Evolutionary conservation across 768 basidiomycete species (phyloP), one percentile per base, ranked within the genome.

Genomic region (Gloeostereum incarnatum): DNA sequence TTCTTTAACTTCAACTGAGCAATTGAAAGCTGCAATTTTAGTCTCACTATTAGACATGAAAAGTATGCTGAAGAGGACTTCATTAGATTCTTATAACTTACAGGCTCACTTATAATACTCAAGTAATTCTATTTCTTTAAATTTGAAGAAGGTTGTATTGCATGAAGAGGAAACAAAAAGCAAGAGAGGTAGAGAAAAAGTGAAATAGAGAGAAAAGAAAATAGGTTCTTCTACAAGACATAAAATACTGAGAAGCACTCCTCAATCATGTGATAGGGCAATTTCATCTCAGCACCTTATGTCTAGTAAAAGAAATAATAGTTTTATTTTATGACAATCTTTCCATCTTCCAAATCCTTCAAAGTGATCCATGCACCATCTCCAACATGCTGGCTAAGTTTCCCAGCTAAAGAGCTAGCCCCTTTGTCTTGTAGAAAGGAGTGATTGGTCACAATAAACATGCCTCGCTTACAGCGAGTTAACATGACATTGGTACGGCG

Each of bases 401-500:
- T 46, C 4, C 70, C 71, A 43, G 69, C 69, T 41, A 75, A 50
- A 24, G 65, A 67, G 4, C 53, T 46, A n/a, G 59, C 54, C 36
- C 74, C 85, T 50, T 56, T 49, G 7, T 69, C 69, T n/a, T 51
- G 46, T 27, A 90, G 60, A 50, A 89, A 90, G 13, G 60, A 59
- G 45, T 63, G 61, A 48, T 66, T 83, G 16, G 79, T 67, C 36
- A 81, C 63, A 47, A 91, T 81, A 41, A 77, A 76, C 85, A 90
- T 89, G 21, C 77, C 80, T 35, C 59, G 65, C 54, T 81, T 81
- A 66, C 81, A 87, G 25, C 88, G 73, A 33, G 78, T 81, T 6
- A 90, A 76, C 85, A 91, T 88, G 41, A 91, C 87, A 77, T 91
- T 90, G 38, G 82, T 80, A 13, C 88, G 69, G 20, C 80, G 69